These are phyloP conservation scores for Meyerozyma smithsonii DNA, from an alignment of 1,139 yeast genomes.

Conservation along the genomic window DNA sequence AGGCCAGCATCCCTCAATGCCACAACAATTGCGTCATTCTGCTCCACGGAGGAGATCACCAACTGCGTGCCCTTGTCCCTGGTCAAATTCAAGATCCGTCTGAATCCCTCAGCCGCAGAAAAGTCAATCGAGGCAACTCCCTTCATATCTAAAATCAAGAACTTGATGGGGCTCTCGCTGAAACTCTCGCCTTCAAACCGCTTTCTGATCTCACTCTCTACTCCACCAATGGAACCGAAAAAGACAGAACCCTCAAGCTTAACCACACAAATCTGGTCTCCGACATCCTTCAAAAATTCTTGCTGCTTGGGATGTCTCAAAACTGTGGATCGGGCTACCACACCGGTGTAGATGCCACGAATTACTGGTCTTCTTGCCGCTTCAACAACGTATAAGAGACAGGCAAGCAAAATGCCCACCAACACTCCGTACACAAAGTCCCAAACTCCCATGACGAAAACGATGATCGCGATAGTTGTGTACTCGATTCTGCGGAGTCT, in stretches of 20 bases:
- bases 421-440: slow-evolving; percentile 92
- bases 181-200: slow-evolving; percentile 60
- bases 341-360: slow-evolving; percentile 79
- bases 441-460: slow-evolving; percentile 89
- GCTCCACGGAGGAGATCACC: slow-evolving; percentile 70
- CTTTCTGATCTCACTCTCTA: slow-evolving; percentile 68
- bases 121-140: slow-evolving; percentile 81
- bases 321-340: slow-evolving; percentile 87
- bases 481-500: slow-evolving; percentile 75
- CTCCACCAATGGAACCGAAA: slow-evolving; percentile 92
- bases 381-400: slow-evolving; percentile 85
- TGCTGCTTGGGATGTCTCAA: slow-evolving; percentile 88
- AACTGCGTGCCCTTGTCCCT: slow-evolving; percentile 67
- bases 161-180: slow-evolving; percentile 58
- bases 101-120: slow-evolving; percentile 94
- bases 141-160: slow-evolving; percentile 78
- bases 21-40: slow-evolving; percentile 55
- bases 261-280: slow-evolving; percentile 83
- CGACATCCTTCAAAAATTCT: slow-evolving; percentile 78
- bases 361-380: slow-evolving; percentile 84
- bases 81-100: slow-evolving; percentile 75
- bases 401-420: slow-evolving; percentile 86
- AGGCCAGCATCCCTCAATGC: slow-evolving; percentile 71
- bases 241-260: slow-evolving; percentile 85
- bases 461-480: slow-evolving; percentile 75